phyloP scores from a whole-genome alignment of 2,329 filamentous ascomycete genomes.

The Pestalotiopsis sp. region DNA sequence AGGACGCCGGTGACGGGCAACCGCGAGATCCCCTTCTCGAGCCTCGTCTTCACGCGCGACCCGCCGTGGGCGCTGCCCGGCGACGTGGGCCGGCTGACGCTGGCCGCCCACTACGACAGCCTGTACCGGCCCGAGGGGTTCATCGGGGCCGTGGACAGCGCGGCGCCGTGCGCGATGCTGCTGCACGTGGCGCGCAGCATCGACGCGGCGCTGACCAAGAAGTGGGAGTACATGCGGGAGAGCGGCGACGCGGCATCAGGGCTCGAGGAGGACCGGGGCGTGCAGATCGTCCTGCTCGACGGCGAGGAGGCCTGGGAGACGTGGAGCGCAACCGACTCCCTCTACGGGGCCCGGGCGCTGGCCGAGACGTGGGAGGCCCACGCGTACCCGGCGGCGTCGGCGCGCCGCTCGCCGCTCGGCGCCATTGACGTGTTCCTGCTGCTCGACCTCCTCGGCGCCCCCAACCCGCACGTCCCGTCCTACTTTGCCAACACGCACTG shows the following conservation, averaged over 20 bases:
- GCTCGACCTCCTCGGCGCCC: constrained; percentile 82
- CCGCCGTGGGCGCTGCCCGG: constrained; percentile 79
- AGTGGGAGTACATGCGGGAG: constrained; percentile 75
- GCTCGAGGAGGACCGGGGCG: constrained; percentile 76
- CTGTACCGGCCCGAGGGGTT: constrained; percentile 81
- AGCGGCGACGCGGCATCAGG: constrained; percentile 54
- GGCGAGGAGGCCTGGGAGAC: constrained; percentile 88
- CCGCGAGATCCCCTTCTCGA: constrained; percentile 77
- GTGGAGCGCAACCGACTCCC: constrained; percentile 81
- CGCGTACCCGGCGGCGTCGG: constrained; percentile 71
- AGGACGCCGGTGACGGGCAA: constrained; percentile 77
- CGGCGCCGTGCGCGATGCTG: constrained; percentile 91
- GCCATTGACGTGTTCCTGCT: constrained; percentile 88
- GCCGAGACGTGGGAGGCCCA: constrained; percentile 80
- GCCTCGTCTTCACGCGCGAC: constrained; percentile 84
- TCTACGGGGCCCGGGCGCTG: constrained; percentile 83
- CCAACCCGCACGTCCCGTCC: constrained; percentile 73
- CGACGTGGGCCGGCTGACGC: constrained; percentile 77
- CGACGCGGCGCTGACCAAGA: constrained; percentile 76
- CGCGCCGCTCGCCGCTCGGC: constrained; percentile 72
- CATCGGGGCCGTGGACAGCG: constrained; percentile 91
- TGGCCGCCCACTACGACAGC: constrained; percentile 94
- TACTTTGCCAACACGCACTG: constrained; percentile 92
- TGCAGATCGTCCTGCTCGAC: constrained; percentile 89
- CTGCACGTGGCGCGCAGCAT: constrained; percentile 83